A percentile compares a stretch with the other conserved stretches of the same genome.
phyloP scores from a whole-genome alignment of 805 yeast genomes.

The Cyberlindnera maclurae region DNA sequence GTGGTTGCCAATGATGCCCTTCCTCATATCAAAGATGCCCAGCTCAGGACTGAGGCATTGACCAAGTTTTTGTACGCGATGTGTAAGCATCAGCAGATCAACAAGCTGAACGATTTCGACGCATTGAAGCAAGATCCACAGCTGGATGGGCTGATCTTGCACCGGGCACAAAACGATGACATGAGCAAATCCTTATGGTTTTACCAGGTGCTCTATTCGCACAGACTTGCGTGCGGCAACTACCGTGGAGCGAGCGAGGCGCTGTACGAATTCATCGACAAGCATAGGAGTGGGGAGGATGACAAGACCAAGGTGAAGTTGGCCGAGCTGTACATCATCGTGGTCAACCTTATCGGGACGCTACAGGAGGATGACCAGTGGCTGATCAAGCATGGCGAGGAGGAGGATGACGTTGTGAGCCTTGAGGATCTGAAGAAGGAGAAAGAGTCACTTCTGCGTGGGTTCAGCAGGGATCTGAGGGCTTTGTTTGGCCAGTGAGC shows the following conservation, averaged over 20 bases:
- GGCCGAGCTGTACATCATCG: conserved; percentile 31
- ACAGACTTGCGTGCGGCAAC: conserved; percentile 44
- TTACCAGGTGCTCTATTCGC: conserved; percentile 43
- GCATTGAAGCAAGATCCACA: conserved; percentile 35
- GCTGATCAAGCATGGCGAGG: conserved; percentile 26
- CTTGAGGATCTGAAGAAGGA: conserved; percentile 14
- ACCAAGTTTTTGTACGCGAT: conserved; percentile 32
- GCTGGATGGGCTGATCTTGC: conserved; percentile 36
- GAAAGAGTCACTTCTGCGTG: background rate
- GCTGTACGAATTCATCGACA: conserved; percentile 32
- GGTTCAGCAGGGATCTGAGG: conserved; percentile 1
- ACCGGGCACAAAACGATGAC: conserved; percentile 24
- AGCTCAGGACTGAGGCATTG: conserved; percentile 19
- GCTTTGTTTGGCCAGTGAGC: background rate
- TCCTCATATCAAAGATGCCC: conserved; percentile 14
- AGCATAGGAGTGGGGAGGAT: conserved; percentile 8
- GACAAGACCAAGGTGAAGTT: conserved; percentile 13
- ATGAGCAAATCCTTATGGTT: conserved; percentile 31
- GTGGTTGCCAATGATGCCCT: conserved; percentile 30
- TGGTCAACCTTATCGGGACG: conserved; percentile 33
- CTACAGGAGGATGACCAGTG: conserved; percentile 33
- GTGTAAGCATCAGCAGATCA: conserved; percentile 33
- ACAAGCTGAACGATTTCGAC: conserved; percentile 34
- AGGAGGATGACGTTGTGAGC: conserved; percentile 18
- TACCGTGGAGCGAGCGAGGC: conserved; percentile 42